A percentile compares a stretch with the other conserved stretches of the same genome.
Evolutionary conservation across 306 rosid species (phyloP).

Genomic region (Abrus precatorius): DNA sequence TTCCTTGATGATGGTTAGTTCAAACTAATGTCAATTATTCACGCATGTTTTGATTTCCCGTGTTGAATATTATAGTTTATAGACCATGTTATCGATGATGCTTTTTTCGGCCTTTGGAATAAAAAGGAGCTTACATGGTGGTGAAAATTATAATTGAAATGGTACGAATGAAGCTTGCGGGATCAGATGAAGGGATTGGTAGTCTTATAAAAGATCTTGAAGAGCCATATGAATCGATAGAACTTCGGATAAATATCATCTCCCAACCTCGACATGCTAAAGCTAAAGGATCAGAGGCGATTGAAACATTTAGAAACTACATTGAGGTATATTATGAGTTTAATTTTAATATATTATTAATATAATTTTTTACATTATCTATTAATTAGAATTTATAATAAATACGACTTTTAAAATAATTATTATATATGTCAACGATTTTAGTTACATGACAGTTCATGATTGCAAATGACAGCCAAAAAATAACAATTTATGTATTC

Average conservation of each 20-base stretch:
- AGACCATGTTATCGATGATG: not conserved
- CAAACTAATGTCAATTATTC: not conserved
- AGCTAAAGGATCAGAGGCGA: constrained; percentile 71
- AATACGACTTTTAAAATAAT: too few species aligned
- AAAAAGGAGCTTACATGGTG: constrained; percentile 83
- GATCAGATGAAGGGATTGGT: constrained; percentile 84
- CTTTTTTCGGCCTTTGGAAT: not conserved
- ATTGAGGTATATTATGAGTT: constrained; percentile 61
- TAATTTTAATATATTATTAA: too few species aligned
- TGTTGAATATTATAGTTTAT: not conserved
- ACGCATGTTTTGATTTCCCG: not conserved
- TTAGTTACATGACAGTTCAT: too few species aligned
- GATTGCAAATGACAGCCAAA: too few species aligned
- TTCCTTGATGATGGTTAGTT: constrained; percentile 91
- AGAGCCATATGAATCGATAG: constrained; percentile 75
- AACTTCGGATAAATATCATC: constrained; percentile 73
- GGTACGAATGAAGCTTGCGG: constrained; percentile 89
- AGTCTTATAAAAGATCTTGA: constrained; percentile 81
- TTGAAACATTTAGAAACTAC: constrained; percentile 72
- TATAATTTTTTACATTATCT: too few species aligned
- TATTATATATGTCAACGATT: too few species aligned
- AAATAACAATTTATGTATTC: too few species aligned
- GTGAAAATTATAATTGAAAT: constrained; percentile 88
- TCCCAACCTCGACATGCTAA: constrained; percentile 78
- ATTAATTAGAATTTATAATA: too few species aligned